phyloP scores from a whole-genome alignment of 371 early-diverging fungal genomes.

The Dinochytrium kinnereticum region DNA sequence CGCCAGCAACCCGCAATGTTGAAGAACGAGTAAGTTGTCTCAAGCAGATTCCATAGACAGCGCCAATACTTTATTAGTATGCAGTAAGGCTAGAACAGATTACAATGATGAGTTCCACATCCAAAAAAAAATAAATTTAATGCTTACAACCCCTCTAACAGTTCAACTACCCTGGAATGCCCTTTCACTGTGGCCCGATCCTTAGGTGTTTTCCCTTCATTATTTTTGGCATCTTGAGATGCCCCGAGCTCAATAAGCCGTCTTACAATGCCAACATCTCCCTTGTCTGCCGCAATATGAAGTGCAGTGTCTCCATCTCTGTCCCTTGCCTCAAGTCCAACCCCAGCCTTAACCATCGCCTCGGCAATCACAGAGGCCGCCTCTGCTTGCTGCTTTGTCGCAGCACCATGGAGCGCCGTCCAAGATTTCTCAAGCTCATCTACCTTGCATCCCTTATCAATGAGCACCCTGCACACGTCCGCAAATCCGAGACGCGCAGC shows the following conservation, averaged over 20 bases:
- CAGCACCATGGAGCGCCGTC: not conserved
- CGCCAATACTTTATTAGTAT: no score
- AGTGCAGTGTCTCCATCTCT: not conserved
- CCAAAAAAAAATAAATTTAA: no score
- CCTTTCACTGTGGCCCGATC: not conserved
- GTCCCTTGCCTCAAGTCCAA: not conserved
- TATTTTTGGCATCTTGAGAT: not conserved
- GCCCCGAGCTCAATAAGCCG: not conserved
- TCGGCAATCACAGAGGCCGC: not conserved
- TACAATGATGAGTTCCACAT: no score
- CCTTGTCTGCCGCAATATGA: not conserved
- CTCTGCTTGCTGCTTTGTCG: not conserved
- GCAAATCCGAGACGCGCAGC: not conserved
- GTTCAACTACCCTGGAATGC: not conserved
- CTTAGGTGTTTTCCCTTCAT: not conserved
- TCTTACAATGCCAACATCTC: not conserved
- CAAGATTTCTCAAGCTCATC: not conserved
- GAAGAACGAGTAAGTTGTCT: no score
- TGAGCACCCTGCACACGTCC: not conserved
- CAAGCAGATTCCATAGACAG: no score
- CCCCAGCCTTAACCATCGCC: not conserved
- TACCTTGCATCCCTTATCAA: not conserved
- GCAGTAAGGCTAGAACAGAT: no score
- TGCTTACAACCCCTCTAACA: not conserved
- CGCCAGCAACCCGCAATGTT: no score